These are phyloP conservation scores for Pseudodiploospora longispora DNA, from an alignment of 2,329 filamentous ascomycete species.

Conservation along the genomic window DNA sequence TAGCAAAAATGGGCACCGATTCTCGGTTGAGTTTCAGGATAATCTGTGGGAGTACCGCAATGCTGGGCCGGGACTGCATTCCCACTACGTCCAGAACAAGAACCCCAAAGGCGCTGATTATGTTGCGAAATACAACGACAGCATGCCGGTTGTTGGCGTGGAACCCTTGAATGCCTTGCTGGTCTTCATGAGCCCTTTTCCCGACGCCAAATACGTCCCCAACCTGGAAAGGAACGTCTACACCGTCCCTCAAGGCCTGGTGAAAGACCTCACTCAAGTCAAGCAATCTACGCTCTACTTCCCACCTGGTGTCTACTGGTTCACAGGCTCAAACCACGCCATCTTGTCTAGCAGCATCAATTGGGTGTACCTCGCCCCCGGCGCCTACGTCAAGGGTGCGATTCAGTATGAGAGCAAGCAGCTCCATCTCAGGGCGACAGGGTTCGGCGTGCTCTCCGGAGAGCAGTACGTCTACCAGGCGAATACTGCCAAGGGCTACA, in stretches of 20 bases:
- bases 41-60: slow-evolving; percentile 20
- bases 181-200: slow-evolving; percentile 23
- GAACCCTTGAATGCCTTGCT: slow-evolving; percentile 22
- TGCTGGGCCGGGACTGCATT: not conserved
- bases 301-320: slow-evolving; percentile 23
- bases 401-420: slow-evolving; percentile 20
- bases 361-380: slow-evolving; percentile 22
- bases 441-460: slow-evolving; percentile 27
- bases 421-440: slow-evolving; percentile 21
- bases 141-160: slow-evolving; percentile 16
- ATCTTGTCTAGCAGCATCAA: slow-evolving; percentile 8
- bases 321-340: slow-evolving; percentile 16
- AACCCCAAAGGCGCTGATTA: slow-evolving; percentile 7
- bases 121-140: slow-evolving; percentile 11
- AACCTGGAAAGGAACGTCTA: slow-evolving; percentile 5
- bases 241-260: slow-evolving; percentile 5
- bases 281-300: slow-evolving; percentile 17
- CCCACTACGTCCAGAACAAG: no score
- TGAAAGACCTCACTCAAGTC: slow-evolving; percentile 9
- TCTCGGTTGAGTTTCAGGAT: slow-evolving; percentile 25
- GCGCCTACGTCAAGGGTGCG: slow-evolving; percentile 30
- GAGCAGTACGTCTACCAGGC: slow-evolving; percentile 31
- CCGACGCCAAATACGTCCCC: slow-evolving; percentile 10
- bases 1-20: slow-evolving; percentile 16
- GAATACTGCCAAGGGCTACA: slow-evolving; percentile 21